These are phyloP conservation scores for Fusarium nygamai DNA, from an alignment of 2,329 filamentous ascomycete genomes.

Conservation along the genomic window DNA sequence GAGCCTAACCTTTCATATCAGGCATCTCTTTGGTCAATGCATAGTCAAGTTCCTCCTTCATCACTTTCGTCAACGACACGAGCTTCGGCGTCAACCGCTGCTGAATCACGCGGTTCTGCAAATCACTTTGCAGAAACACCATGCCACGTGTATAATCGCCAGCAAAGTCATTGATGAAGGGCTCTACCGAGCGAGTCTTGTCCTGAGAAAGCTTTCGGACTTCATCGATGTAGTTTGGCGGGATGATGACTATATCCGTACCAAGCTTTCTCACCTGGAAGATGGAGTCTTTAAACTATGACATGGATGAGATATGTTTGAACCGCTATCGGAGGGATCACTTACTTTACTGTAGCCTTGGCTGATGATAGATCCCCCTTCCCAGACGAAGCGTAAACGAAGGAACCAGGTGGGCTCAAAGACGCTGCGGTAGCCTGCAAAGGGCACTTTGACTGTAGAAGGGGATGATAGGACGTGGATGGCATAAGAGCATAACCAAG, in stretches of 20 bases:
- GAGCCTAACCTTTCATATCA: background rate
- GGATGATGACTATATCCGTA: background rate
- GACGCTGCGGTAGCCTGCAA: background rate
- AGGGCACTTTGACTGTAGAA: background rate
- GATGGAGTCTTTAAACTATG: background rate
- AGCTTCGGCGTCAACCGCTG: background rate
- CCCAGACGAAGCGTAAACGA: background rate
- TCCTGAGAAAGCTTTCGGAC: background rate
- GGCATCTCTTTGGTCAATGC: background rate
- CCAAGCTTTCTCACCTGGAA: background rate
- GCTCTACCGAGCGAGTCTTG: background rate
- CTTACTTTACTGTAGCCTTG: background rate
- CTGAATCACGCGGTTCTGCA: background rate
- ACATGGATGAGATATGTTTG: accelerated
- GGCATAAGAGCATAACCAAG: background rate
- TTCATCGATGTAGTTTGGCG: background rate
- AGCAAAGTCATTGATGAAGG: background rate
- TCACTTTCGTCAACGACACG: background rate
- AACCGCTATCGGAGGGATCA: accelerated
- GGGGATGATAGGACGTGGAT: accelerated
- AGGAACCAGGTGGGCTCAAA: background rate
- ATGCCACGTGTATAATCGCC: background rate
- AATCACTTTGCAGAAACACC: background rate
- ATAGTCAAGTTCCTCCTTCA: background rate
- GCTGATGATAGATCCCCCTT: background rate